Evolutionary conservation across 2,329 filamentous ascomycete genomes (phyloP), one percentile per base, ranked within the genome.

Genomic region (Chaetomium globosum): DNA sequence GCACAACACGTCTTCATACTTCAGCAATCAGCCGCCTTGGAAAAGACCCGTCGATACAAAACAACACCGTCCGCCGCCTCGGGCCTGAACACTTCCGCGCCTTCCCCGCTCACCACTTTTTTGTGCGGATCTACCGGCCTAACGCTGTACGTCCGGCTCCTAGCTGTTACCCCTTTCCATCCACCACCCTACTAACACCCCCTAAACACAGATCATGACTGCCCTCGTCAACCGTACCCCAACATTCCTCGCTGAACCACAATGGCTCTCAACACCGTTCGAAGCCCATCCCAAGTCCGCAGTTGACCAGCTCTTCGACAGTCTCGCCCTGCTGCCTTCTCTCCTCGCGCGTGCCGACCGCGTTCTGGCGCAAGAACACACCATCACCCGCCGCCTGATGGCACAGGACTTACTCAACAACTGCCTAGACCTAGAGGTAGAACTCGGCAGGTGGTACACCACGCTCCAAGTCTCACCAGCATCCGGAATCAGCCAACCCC

Each of bases 81-180:
- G 83, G 83, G 0, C 81, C 85, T 0, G 74, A 75, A 3, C 73
- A 75, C 51, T 86, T 85, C 66, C 77, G 77, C 46, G 74, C 74
- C 0, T 87, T 87, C 61, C 85, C 85, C 1, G 77, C 81, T 12
- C 85, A 87, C 65, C 84, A 87, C 70, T 86, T 84, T 71, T 87
- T 86, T 63, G 80, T 80, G 28, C 79, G 83, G 12, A 78, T 86
- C 5, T 86, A 83, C 68, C 80, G 85, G 28, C 83, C 81, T 16
- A 79, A 77, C 56, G 81, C 81, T 54, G 84, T 85, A 76, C 76
- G 83, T 77, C 8, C 23, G 1, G 19, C 9, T 13, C 16, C 39
- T 3, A 36, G 9, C 33, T 3, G 5, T n/a, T 43, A n/a, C 49
- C 30, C 51, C 33, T 33, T 46, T 19, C 31, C 12, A n/a, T 12